phyloP scores from a whole-genome alignment of 179 eudicot genomes.

The Drosera spatulata region DNA sequence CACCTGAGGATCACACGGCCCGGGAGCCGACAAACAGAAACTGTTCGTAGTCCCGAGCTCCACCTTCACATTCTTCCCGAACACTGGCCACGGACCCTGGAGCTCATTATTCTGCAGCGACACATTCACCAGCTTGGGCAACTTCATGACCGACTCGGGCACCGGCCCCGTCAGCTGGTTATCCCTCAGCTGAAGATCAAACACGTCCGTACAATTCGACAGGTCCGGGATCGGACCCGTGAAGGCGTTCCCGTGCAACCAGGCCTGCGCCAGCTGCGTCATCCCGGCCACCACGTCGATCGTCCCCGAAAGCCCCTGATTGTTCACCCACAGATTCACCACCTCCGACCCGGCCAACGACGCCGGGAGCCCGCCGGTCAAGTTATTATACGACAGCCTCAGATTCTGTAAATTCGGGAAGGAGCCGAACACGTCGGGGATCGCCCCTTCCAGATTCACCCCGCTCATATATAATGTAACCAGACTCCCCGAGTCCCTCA shows the following conservation, averaged over 20 bases:
- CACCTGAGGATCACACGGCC: conserved; percentile 59
- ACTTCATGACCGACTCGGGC: conserved; percentile 20
- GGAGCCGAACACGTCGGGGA: conserved; percentile 47
- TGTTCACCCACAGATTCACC: conserved; percentile 42
- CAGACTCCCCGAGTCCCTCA: conserved; percentile 21
- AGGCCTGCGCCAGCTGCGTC: conserved; percentile 29
- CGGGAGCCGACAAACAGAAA: conserved; percentile 33
- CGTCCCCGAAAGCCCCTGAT: conserved; percentile 37
- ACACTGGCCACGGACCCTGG: conserved; percentile 56
- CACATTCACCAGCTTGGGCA: conserved; percentile 35
- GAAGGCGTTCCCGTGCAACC: conserved; percentile 53
- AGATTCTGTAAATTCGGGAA: conserved; percentile 32
- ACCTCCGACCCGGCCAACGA: conserved; percentile 31
- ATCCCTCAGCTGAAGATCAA: conserved; percentile 70
- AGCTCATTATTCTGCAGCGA: conserved; percentile 49
- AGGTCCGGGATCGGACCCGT: conserved; percentile 55
- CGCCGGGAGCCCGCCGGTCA: conserved; percentile 40
- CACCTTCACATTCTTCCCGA: conserved; percentile 14
- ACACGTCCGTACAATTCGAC: conserved; percentile 31
- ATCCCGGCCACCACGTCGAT: conserved; percentile 34
- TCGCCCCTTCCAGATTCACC: conserved; percentile 24
- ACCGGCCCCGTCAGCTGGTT: conserved; percentile 50
- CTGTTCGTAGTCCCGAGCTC: conserved; percentile 21
- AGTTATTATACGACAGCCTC: conserved; percentile 37
- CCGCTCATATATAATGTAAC: conserved; percentile 20